Conservation (phyloP, 2,329 filamentous ascomycete genomes). For the Coleophoma crateriformis region DNA sequence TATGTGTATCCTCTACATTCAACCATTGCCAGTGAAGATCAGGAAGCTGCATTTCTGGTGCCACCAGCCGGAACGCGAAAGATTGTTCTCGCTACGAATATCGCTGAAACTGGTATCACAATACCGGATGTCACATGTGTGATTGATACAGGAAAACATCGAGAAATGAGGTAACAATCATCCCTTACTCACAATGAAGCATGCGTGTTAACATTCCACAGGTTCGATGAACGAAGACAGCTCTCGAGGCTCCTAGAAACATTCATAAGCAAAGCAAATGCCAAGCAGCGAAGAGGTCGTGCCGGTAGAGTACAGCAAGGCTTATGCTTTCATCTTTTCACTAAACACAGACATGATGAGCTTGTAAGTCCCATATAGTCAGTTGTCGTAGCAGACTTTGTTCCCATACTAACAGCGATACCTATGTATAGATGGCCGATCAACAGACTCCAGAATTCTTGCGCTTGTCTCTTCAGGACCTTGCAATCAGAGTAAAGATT, state of each 20-base stretch:
- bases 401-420: not conserved
- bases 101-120: slow-evolving; percentile 96
- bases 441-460: slow-evolving; percentile 97
- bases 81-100: slow-evolving; percentile 95
- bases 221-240: slow-evolving; percentile 85
- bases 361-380: slow-evolving; percentile 28
- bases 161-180: slow-evolving; percentile 67
- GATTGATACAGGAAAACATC: slow-evolving; percentile 93
- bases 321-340: slow-evolving; percentile 93
- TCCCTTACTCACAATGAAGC: too few relatives aligned
- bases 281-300: slow-evolving; percentile 88
- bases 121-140: slow-evolving; percentile 98
- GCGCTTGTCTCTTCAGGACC: slow-evolving; percentile 84
- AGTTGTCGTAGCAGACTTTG: not conserved
- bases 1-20: slow-evolving; percentile 88
- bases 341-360: slow-evolving; percentile 79
- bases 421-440: slow-evolving; percentile 57
- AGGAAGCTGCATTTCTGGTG: slow-evolving; percentile 85
- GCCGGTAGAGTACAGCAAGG: slow-evolving; percentile 94
- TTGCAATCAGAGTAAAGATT: slow-evolving; percentile 94
- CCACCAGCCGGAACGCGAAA: slow-evolving; percentile 81
- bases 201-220: not conserved
- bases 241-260: slow-evolving; percentile 87
- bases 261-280: slow-evolving; percentile 92
- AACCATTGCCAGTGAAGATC: slow-evolving; percentile 91